A percentile compares a stretch with the other conserved stretches of the same genome.
These are phyloP conservation scores for Rhinocladiella mackenziei DNA, from an alignment of 2,329 filamentous ascomycete genomes.

Conservation along the genomic window DNA sequence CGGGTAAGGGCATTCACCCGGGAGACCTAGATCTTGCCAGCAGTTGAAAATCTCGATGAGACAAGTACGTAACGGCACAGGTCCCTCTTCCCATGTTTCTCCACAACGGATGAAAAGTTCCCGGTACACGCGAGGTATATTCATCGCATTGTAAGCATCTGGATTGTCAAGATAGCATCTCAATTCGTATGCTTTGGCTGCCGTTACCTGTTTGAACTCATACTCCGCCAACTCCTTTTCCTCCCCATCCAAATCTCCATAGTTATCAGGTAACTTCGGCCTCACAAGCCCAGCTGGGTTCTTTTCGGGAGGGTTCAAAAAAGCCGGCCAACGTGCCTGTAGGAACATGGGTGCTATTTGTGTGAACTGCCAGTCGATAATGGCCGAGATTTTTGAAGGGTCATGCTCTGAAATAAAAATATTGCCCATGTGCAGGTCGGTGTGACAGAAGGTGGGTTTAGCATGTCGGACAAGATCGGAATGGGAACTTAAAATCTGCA, in stretches of 20 bases:
- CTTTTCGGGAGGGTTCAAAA: constrained; percentile 28
- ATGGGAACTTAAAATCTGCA: background rate
- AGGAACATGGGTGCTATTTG: constrained; percentile 32
- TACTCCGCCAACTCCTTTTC: constrained; percentile 18
- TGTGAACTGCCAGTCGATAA: constrained; percentile 32
- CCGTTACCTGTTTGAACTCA: constrained; percentile 25
- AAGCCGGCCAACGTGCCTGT: constrained; percentile 32
- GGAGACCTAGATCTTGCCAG: constrained; percentile 32
- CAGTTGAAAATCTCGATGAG: constrained; percentile 33
- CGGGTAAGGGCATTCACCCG: constrained; percentile 31
- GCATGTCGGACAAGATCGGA: background rate
- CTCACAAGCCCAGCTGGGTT: constrained; percentile 24
- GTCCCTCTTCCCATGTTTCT: constrained; percentile 32
- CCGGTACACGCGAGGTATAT: constrained; percentile 32
- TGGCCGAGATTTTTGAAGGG: constrained; percentile 22
- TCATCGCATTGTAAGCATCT: too few species aligned
- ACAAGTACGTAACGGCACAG: constrained; percentile 35
- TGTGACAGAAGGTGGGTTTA: constrained; percentile 30
- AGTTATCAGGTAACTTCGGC: constrained; percentile 32
- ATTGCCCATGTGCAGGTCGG: constrained; percentile 34
- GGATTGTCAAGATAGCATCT: constrained; percentile 27
- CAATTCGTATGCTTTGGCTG: constrained; percentile 35
- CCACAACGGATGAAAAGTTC: constrained; percentile 33
- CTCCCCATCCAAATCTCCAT: constrained; percentile 31
- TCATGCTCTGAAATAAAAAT: constrained; percentile 33